phyloP scores from a whole-genome alignment of 2,329 filamentous ascomycete species.

The Cladosporium velox region DNA sequence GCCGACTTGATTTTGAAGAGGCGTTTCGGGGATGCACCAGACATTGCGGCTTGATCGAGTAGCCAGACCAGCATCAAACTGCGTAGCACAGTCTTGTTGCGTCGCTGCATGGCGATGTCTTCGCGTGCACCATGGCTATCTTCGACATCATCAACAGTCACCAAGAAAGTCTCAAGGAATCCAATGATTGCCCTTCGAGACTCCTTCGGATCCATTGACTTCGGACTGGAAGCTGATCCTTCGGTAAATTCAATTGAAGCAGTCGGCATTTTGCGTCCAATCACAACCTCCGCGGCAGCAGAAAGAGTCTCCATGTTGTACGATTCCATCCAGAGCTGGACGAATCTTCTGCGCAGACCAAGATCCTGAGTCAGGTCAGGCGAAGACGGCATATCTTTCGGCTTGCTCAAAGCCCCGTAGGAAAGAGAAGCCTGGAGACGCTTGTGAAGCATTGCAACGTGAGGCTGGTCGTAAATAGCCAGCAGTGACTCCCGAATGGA shows the following conservation, averaged over 20 bases:
- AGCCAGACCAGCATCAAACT: slow-evolving; percentile 62
- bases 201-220: slow-evolving; percentile 27
- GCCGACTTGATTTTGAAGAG: slow-evolving; percentile 56
- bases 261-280: slow-evolving; percentile 50
- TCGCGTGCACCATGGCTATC: slow-evolving; percentile 1
- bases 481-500: slow-evolving; percentile 53
- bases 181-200: slow-evolving; percentile 29
- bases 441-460: slow-evolving; percentile 56
- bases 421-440: slow-evolving; percentile 60
- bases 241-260: background rate
- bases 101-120: background rate
- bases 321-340: slow-evolving; percentile 59
- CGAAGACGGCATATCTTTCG: slow-evolving; percentile 53
- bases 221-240: background rate
- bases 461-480: slow-evolving; percentile 54
- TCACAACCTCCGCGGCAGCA: slow-evolving; percentile 59
- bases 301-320: slow-evolving; percentile 56
- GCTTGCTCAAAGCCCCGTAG: slow-evolving; percentile 59
- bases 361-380: slow-evolving; percentile 57
- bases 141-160: slow-evolving; percentile 59
- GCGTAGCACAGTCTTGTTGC: slow-evolving; percentile 54
- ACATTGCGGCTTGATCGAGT: slow-evolving; percentile 56
- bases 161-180: slow-evolving; percentile 60
- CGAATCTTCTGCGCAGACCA: slow-evolving; percentile 58
- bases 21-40: slow-evolving; percentile 37